Evolutionary conservation across 192 early-diverging fungal genomes (phyloP), one percentile per base, ranked within the genome.

Genomic region (Coemansia sp.): DNA sequence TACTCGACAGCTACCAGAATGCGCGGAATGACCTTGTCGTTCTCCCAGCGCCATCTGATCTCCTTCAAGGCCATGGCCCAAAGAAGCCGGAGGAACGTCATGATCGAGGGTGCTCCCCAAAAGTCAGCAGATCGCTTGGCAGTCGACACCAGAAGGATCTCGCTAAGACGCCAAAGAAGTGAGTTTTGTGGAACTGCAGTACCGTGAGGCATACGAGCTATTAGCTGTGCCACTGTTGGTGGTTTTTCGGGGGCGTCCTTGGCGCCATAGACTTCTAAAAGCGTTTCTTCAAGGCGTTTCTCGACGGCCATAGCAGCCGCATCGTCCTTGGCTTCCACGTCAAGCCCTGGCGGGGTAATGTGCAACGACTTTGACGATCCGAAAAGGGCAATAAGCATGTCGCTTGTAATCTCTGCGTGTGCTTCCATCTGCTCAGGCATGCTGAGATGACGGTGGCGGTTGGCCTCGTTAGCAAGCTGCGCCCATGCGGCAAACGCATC

Each of bases 71-170:
- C 53, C 68, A 88, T 88, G 0, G 83, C 71, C 89, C 89, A 91
- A 32, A 91, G 65, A 6, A 91, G 83, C 52, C 87, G 87, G 49
- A 91, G 70, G 57, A 88, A 89, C 2, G 86, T 87, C 66, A 89
- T 86, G 17, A 87, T 80, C 23, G 77, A 76, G 6, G 86, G 84
- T 2, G 83, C 81, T 23, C 78, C 75, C 75, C 70, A 73, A 59
- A 82, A 77, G 55, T 70, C 72, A 0, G 74, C 64, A 20, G 70
- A 77, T 17, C 69, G 61, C 48, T 77, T 76, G 33, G 75, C 69
- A 0, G 72, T 77, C 1, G 75, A 69, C 19, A 77, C 75, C 50
- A 73, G 60, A 22, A 82, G 59, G 9, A 74, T 71, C 55, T 82
- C 75, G 69, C 74, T 69, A 17, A 82, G 55, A 2, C 71, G 61